Conservation (phyloP, 176 grass and related monocot species). For the Ampelocalamus luodianensis region DNA sequence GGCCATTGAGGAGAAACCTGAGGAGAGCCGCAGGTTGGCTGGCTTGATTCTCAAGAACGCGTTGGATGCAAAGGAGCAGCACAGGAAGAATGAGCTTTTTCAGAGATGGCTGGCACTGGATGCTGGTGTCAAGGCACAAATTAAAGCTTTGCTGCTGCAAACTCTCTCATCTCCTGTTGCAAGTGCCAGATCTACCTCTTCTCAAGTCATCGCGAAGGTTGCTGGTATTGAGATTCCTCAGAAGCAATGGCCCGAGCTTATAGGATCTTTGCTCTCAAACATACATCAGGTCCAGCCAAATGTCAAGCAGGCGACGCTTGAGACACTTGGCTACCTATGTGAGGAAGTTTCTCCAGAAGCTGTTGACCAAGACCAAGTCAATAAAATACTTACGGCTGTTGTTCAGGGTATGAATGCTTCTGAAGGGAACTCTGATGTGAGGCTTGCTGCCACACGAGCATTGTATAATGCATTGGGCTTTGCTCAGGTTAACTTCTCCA, state of each 20-base stretch:
- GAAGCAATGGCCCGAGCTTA: conserved; percentile 85
- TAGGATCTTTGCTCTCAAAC: conserved; percentile 68
- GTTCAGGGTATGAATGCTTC: conserved; percentile 92
- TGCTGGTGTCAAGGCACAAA: conserved; percentile 62
- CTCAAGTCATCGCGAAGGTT: conserved; percentile 85
- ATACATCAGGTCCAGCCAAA: conserved; percentile 81
- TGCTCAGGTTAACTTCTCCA: conserved; percentile 80
- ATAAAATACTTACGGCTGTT: conserved; percentile 88
- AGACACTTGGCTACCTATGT: conserved; percentile 86
- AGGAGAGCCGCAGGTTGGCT: conserved; percentile 75
- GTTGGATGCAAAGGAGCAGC: conserved; percentile 79
- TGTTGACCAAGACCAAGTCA: conserved; percentile 83
- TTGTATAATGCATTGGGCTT: conserved; percentile 88
- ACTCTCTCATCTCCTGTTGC: conserved; percentile 74
- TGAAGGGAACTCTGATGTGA: conserved; percentile 75
- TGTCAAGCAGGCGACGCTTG: conserved; percentile 73
- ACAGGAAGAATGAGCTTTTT: conserved; percentile 75
- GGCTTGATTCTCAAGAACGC: conserved; percentile 88
- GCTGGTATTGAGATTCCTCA: conserved; percentile 82
- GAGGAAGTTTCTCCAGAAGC: conserved; percentile 79
- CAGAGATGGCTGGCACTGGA: conserved; percentile 86
- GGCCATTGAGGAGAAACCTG: conserved; percentile 72
- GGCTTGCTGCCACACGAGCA: conserved; percentile 73
- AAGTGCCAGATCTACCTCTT: conserved; percentile 82
- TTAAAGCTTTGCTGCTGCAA: conserved; percentile 68